Base-by-base conservation (phyloP, 202 grass and related monocot species). In the Schoenoplectus triqueter region DNA sequence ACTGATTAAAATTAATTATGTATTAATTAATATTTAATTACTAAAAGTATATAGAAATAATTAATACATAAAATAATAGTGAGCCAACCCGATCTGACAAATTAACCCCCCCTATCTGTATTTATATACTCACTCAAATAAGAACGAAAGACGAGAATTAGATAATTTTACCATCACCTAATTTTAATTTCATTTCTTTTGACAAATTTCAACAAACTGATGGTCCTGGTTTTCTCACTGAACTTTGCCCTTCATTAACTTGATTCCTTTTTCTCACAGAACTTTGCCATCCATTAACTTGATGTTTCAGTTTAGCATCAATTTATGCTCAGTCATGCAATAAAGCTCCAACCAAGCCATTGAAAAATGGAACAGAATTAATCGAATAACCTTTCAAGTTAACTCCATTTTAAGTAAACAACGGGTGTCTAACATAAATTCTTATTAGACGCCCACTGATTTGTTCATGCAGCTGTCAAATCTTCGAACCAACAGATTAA, bases 401-500 rank as follows among this genome's bases (percentile, higher is more conserved):
- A 67, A 82, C 0, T 82, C 3, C 14, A 82, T 54, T 13, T 66
- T 15, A 82, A 60, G 66, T 50, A 66, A 66, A 82, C 41, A 20
- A 66, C 20, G 61, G 80, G 64, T 7, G 17, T 82, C n/a, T 82
- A 66, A 68, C n/a, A 40, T 82, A 47, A 81, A 81, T 64, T 13
- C 59, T 81, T 47, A 64, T 65, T 10, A 78, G 41, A 62, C 59
- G 17, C 79, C 79, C 60, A 69, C 20, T 55, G 81, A 83, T 83
- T 83, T 83, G 81, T 83, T 83, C 81, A 83, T 83, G 48, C 65
- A 70, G 9, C 69, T 45, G 22, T 70, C 65, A 83, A 70, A 83
- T 83, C 7, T 52, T 84, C 67, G 54, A 89, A 89, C 11, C 75
- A 86, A 62, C 71, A 87, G 81, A 76, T 54, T 64, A 50, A 84